These are phyloP conservation scores for Aspergillus udagawae DNA, from an alignment of 2,329 filamentous ascomycete genomes.

Conservation along the genomic window DNA sequence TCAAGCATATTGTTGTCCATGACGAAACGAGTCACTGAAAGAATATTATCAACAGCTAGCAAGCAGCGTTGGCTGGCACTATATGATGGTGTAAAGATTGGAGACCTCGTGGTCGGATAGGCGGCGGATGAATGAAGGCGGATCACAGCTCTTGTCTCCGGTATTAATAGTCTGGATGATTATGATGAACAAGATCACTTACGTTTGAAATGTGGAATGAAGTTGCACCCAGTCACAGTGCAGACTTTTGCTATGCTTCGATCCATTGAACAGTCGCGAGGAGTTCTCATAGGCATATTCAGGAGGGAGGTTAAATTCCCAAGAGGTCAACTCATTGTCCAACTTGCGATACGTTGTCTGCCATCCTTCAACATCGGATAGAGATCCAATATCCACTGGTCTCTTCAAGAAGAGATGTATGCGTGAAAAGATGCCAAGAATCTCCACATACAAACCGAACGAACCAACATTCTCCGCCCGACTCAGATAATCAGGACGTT, in stretches of 20 bases:
- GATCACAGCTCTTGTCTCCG: conserved; percentile 64
- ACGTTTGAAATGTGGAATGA: conserved; percentile 84
- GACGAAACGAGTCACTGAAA: conserved; percentile 73
- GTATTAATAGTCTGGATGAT: conserved; percentile 16
- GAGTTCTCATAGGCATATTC: conserved; percentile 74
- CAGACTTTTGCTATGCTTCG: conserved; percentile 63
- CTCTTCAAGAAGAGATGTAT: conserved; percentile 87
- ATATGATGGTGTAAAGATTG: conserved; percentile 85
- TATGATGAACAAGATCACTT: conserved; percentile 27
- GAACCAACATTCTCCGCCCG: conserved; percentile 78
- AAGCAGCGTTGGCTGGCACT: conserved; percentile 80
- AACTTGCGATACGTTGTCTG: conserved; percentile 81
- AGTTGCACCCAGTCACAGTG: conserved; percentile 88
- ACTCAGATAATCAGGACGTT: conserved; percentile 59
- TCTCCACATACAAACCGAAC: conserved; percentile 87
- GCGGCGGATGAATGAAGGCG: conserved; percentile 87
- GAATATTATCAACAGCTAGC: conserved; percentile 76
- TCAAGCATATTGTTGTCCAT: conserved; percentile 68
- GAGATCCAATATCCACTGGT: conserved; percentile 80
- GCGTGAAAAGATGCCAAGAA: conserved; percentile 78
- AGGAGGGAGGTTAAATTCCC: conserved; percentile 77
- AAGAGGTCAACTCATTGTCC: conserved; percentile 71
- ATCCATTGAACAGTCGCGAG: conserved; percentile 66
- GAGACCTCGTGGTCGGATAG: conserved; percentile 82
- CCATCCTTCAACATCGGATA: conserved; percentile 85